Base-by-base conservation (phyloP, 2,329 filamentous ascomycete genomes). In the Boeremia lycopersici region DNA sequence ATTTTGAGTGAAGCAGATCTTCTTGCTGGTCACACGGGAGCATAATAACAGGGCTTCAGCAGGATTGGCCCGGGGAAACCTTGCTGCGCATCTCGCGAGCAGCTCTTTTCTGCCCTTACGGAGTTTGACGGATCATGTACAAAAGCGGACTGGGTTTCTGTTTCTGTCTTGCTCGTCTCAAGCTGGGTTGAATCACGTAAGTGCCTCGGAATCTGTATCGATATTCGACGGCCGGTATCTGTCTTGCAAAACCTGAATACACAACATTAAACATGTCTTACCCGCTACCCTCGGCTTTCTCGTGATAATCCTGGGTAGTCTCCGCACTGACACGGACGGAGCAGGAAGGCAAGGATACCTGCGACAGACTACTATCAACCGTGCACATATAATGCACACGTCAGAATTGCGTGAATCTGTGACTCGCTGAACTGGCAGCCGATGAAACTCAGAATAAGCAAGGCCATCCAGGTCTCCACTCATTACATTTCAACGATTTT, bases 101-200 rank as follows among this genome's bases (percentile, higher is more conserved):
- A 33, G 49, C 26, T 48, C 49, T 46, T n/a, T 53, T 59, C 53
- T 33, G 53, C 46, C 49, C 56, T 57, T 36, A 59, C 42, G 53
- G 59, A 57, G 56, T 53, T 55, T 30, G 49, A 41, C 41, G 56
- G 57, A 57, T 65, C 61, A 62, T 72, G 69, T 72, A 72, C 55
- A 72, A 71, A 69, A 72, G 60, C 55, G 64, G 62, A 59, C 53
- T 59, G 60, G 56, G 45, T 53, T 43, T 57, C 35, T 35, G 52
- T 60, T 61, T 50, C 39, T 52, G 34, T 48, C 41, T 47, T 39
- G 34, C 28, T 56, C 17, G 48, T 12, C 7, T 52, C 43, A n/a
- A 35, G 33, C 42, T 55, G 52, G 35, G 40, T 43, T 51, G 31
- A 48, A 51, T 45, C 36, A 43, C 48, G 38, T 44, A 39, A 49